Evolutionary conservation across 1,284 basidiomycete species (phyloP).

Genomic region (Xerocomus amazonicus): DNA sequence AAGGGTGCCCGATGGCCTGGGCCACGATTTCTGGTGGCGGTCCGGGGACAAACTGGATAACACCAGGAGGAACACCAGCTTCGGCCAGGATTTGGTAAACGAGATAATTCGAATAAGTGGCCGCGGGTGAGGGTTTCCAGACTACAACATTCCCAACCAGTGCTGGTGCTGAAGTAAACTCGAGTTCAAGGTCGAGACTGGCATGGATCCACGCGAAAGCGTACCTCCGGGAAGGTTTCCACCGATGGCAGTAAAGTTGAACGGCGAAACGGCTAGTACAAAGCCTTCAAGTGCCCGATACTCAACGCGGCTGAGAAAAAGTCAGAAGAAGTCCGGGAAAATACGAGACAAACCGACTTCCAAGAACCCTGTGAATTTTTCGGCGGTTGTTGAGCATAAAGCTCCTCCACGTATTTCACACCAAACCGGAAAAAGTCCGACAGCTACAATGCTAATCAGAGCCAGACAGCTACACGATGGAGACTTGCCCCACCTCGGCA

Average conservation of each 20-base stretch:
- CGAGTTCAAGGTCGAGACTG: constrained; percentile 2
- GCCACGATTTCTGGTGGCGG: constrained; percentile 78
- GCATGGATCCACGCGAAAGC: constrained; percentile 21
- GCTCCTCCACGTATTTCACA: constrained; percentile 94
- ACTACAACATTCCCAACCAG: constrained; percentile 93
- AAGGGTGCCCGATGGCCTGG: constrained; percentile 75
- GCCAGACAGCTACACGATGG: neutral
- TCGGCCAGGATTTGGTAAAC: constrained; percentile 90
- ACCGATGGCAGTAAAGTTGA: constrained; percentile 98
- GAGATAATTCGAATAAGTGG: constrained; percentile 94
- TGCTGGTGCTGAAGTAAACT: constrained; percentile 64
- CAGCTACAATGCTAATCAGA: constrained; percentile 47
- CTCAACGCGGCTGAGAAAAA: constrained; percentile 73
- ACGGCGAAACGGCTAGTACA: constrained; percentile 95
- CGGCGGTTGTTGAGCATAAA: constrained; percentile 87
- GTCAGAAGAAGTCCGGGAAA: constrained; percentile 6
- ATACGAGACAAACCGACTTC: constrained; percentile 66
- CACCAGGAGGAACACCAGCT: constrained; percentile 90
- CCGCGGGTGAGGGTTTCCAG: constrained; percentile 97
- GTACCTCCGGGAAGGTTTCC: constrained; percentile 82
- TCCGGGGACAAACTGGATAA: constrained; percentile 96
- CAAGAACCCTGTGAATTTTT: constrained; percentile 86
- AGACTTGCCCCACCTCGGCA: constrained; percentile 68
- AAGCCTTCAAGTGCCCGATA: constrained; percentile 97
- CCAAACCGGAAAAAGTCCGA: constrained; percentile 96